Evolutionary conservation across 768 basidiomycete genomes (phyloP), one percentile per base, ranked within the genome.

Genomic region (Pisolithus marmoratus): DNA sequence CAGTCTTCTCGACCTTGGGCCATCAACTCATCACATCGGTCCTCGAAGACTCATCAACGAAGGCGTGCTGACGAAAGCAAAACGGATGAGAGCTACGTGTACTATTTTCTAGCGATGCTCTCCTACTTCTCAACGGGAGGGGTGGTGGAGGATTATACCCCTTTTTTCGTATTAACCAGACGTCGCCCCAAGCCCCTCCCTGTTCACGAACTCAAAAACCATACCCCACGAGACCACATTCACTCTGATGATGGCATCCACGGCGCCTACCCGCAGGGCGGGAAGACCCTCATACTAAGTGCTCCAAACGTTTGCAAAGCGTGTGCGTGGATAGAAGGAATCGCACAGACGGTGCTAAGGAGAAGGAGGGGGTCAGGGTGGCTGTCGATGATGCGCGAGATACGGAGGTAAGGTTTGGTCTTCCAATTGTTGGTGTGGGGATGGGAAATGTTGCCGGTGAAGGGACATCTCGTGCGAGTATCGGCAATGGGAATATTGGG

Each of bases 1-100:
- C 51, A 85, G 85, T 5, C 84, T 87, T 15, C 80, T 96, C 19
- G 93, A 97, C 64, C 71, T 97, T n/a, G 93, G 90, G 0, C 90
- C 86, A 1, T 86, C 90, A 0, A 97, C 95, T 5, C 81, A 90
- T 0, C 76, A 84, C 53, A 83, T 94, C 74, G 95, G 94, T 1
- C 70, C 78, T n/a, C 77, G 95, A 17, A 78, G 74, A 59, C 75
- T 99, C 9, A 53, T 96, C 29, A 89, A 83, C 55, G 88, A 97
- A 62, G 93, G 94, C 0, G 54, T 74, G 2, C 64, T 96, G 11
- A 70, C 74, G 58, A 98, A 98, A 65, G 77, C 87, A 1, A 94
- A 90, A 71, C 27, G 27, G 27, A 5, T 9, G 27, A 27, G 14
- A 34, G 34, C 34, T 34, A 15, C 34, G 34, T 14, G 34, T 34